These are phyloP conservation scores for Colletotrichum sp. DNA, from an alignment of 2,329 filamentous ascomycete genomes.

Conservation along the genomic window DNA sequence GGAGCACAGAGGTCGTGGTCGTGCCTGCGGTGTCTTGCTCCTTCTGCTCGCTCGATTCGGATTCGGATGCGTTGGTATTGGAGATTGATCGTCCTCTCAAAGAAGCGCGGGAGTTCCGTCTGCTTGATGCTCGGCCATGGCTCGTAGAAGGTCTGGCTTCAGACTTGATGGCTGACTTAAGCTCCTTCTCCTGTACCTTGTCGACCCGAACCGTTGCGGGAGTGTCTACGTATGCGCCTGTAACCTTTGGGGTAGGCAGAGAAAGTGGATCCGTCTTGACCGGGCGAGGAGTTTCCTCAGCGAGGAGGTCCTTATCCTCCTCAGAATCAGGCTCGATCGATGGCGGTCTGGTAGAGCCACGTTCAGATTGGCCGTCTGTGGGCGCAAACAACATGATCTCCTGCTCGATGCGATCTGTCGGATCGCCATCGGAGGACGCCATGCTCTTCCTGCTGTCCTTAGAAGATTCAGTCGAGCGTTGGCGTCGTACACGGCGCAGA, in stretches of 20 bases:
- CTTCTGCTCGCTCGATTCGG: not conserved
- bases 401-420: slow-evolving; percentile 60
- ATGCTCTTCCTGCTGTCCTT: slow-evolving; percentile 54
- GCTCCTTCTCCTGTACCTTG: slow-evolving; percentile 26
- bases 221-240: slow-evolving; percentile 63
- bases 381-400: slow-evolving; percentile 63
- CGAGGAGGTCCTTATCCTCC: slow-evolving; percentile 26
- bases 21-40: slow-evolving; percentile 21
- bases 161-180: slow-evolving; percentile 26
- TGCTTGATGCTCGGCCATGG: not conserved
- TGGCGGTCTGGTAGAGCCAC: slow-evolving; percentile 56
- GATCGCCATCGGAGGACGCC: slow-evolving; percentile 54
- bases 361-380: slow-evolving; percentile 60
- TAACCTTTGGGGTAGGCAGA: slow-evolving; percentile 59
- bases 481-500: slow-evolving; percentile 44
- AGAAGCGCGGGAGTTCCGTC: slow-evolving; percentile 1
- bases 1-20: slow-evolving; percentile 1
- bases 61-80: not conserved
- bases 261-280: slow-evolving; percentile 48
- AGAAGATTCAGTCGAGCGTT: slow-evolving; percentile 50
- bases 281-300: slow-evolving; percentile 54
- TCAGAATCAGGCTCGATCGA: slow-evolving; percentile 47
- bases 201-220: slow-evolving; percentile 52
- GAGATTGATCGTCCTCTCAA: not conserved
- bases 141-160: not conserved